These are phyloP conservation scores for Vararia minispora DNA, from an alignment of 768 basidiomycete species.

Conservation along the genomic window DNA sequence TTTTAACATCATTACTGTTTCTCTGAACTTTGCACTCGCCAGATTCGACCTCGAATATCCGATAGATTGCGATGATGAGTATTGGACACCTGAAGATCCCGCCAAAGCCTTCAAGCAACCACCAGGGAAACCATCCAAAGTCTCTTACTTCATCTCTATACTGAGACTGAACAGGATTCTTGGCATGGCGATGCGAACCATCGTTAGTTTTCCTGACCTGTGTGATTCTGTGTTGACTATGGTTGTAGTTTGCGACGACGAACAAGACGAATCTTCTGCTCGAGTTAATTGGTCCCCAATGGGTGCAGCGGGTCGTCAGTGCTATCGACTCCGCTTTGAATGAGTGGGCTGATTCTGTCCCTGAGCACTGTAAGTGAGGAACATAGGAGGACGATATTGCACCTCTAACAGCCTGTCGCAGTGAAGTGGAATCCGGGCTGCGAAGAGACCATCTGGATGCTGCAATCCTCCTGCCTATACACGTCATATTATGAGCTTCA, in stretches of 20 bases:
- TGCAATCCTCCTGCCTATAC: constrained; percentile 29
- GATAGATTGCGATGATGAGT: constrained; percentile 13
- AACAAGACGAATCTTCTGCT: constrained; percentile 8
- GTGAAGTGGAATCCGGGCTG: constrained; percentile 34
- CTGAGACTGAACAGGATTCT: not conserved
- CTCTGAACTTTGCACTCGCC: no score
- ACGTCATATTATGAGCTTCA: constrained; percentile 30
- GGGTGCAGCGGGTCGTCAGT: constrained; percentile 12
- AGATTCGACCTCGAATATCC: constrained; percentile 30
- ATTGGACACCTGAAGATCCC: constrained; percentile 17
- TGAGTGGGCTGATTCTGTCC: constrained; percentile 28
- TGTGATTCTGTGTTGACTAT: not conserved
- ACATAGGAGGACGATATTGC: no score
- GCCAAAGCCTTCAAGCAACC: not conserved
- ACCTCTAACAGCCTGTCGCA: constrained; percentile 2
- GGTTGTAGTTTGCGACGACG: constrained; percentile 12
- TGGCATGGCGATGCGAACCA: not conserved
- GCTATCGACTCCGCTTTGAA: constrained; percentile 15
- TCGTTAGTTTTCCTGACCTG: not conserved
- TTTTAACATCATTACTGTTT: no score
- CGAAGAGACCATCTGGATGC: constrained; percentile 24
- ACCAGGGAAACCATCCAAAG: not conserved
- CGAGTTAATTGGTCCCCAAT: constrained; percentile 9
- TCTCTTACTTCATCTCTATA: not conserved
- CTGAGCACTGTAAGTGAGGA: constrained; percentile 24